Evolutionary conservation across 805 yeast genomes (phyloP).

Genomic region (Brettanomyces anomalus): DNA sequence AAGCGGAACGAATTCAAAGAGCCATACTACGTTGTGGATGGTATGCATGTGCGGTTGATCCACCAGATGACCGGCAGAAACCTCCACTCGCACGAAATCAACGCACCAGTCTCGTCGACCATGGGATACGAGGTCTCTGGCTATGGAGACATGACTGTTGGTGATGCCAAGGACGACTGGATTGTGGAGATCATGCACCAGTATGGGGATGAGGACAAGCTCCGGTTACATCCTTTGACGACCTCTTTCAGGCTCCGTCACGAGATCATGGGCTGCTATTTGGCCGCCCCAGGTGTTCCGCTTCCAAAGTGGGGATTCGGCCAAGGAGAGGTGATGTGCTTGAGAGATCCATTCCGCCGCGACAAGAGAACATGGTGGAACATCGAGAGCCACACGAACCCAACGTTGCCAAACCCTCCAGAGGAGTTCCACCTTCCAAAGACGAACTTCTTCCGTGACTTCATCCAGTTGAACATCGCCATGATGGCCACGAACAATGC

Average conservation of each 20-base stretch:
- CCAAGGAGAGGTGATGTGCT: slow-evolving; percentile 85
- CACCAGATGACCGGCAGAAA: slow-evolving; percentile 68
- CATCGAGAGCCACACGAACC: slow-evolving; percentile 61
- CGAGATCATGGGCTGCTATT: slow-evolving; percentile 58
- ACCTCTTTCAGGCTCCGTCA: slow-evolving; percentile 63
- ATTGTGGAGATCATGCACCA: slow-evolving; percentile 71
- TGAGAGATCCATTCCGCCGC: slow-evolving; percentile 52
- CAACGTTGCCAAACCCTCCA: slow-evolving; percentile 48
- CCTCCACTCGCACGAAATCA: slow-evolving; percentile 73
- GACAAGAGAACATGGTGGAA: slow-evolving; percentile 90
- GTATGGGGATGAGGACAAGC: slow-evolving; percentile 37
- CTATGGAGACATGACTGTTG: slow-evolving; percentile 62
- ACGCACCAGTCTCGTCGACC: slow-evolving; percentile 61
- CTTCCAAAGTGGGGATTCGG: slow-evolving; percentile 81
- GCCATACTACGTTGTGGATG: slow-evolving; percentile 40
- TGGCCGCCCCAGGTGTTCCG: slow-evolving; percentile 62
- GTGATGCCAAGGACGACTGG: slow-evolving; percentile 89
- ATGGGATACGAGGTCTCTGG: slow-evolving; percentile 75
- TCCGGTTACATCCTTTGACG: slow-evolving; percentile 63
- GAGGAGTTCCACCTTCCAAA: slow-evolving; percentile 59
- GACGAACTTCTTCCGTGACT: slow-evolving; percentile 70
- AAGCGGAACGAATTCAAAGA: slow-evolving; percentile 24
- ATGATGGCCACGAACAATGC: slow-evolving; percentile 88
- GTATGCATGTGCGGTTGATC: slow-evolving; percentile 58
- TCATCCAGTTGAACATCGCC: slow-evolving; percentile 65